Conservation (phyloP, 2,329 filamentous ascomycete genomes). For the Aspergillus felis region DNA sequence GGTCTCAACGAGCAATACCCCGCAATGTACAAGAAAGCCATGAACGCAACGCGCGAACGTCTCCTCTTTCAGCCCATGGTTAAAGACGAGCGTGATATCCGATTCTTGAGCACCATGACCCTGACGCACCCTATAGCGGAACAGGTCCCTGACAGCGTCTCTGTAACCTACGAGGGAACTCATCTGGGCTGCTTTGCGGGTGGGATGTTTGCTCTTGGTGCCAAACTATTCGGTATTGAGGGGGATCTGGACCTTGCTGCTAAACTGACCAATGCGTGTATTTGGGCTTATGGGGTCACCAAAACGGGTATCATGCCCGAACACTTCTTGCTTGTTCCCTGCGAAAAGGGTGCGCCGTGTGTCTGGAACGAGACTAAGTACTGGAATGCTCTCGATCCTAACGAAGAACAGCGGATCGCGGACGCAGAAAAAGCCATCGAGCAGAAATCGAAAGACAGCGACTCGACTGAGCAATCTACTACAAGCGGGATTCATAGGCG, state of each 20-base stretch:
- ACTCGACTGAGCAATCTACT: constrained; percentile 1
- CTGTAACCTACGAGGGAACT: constrained; percentile 47
- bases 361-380: constrained; percentile 53
- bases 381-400: constrained; percentile 41
- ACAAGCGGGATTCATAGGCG: constrained; percentile 7
- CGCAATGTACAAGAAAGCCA: constrained; percentile 41
- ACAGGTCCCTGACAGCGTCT: constrained; percentile 21
- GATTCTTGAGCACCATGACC: constrained; percentile 36
- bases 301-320: constrained; percentile 61
- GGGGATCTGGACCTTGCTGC: constrained; percentile 53
- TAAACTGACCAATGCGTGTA: constrained; percentile 57
- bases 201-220: constrained; percentile 60
- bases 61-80: constrained; percentile 46
- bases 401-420: constrained; percentile 25
- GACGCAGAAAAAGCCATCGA: constrained; percentile 22
- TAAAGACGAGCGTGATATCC: constrained; percentile 38
- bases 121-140: constrained; percentile 13
- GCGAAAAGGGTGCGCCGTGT: constrained; percentile 43
- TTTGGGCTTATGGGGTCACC: constrained; percentile 59
- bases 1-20: constrained; percentile 42
- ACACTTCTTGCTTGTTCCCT: constrained; percentile 51
- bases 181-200: constrained; percentile 60
- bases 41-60: constrained; percentile 36
- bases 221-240: constrained; percentile 53
- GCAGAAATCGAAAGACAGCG: constrained; percentile 8